phyloP scores from a whole-genome alignment of 1,139 yeast species.

The Insectozyma bohioensis region DNA sequence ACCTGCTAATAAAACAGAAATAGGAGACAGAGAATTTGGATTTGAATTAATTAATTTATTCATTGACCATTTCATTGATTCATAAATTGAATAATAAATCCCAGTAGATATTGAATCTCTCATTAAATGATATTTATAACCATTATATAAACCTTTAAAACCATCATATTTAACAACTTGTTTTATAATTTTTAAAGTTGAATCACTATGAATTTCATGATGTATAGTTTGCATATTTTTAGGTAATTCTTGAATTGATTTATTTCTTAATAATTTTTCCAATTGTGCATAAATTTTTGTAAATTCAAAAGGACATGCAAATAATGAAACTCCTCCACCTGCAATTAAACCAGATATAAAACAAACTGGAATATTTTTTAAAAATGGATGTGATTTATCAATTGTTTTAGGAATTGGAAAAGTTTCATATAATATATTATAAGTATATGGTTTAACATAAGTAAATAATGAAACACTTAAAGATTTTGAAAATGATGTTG shows the following conservation, averaged over 20 bases:
- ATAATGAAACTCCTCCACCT: conserved; percentile 62
- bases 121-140: conserved; percentile 62
- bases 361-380: conserved; percentile 64
- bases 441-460: conserved; percentile 50
- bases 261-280: conserved; percentile 44
- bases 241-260: conserved; percentile 18
- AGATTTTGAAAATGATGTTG: conserved; percentile 66
- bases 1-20: conserved; percentile 60
- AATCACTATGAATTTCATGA: conserved; percentile 14
- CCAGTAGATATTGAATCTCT: conserved; percentile 76
- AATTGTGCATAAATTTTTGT: conserved; percentile 82
- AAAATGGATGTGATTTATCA: conserved; percentile 33
- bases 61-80: conserved; percentile 57
- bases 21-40: conserved; percentile 29
- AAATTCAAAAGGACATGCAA: conserved; percentile 86
- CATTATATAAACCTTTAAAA: conserved; percentile 64
- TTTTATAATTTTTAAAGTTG: conserved; percentile 41
- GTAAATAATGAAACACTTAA: conserved; percentile 69
- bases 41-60: conserved; percentile 32
- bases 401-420: conserved; percentile 10
- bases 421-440: conserved; percentile 25
- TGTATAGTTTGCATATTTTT: conserved; percentile 15
- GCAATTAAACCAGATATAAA: conserved; percentile 65
- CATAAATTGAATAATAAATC: conserved; percentile 72
- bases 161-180: conserved; percentile 63